A percentile compares a stretch with the other conserved stretches of the same genome.
phyloP scores from a whole-genome alignment of 139 green algal species.

The Picochlorum sp. region DNA sequence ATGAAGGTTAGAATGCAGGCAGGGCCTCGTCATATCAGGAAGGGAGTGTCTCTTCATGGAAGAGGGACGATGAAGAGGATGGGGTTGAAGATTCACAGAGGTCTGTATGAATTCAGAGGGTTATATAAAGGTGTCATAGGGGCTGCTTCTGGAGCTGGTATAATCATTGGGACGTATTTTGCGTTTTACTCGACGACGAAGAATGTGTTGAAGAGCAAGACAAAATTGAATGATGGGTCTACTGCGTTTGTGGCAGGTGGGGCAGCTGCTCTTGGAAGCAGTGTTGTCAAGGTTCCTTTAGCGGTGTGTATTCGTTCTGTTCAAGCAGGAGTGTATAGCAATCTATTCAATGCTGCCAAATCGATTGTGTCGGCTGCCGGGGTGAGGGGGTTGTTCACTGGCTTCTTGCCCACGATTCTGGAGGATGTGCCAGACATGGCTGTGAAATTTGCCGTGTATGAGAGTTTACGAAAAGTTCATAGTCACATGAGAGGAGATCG shows the following conservation, averaged over 20 bases:
- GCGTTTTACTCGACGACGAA: constrained; percentile 72
- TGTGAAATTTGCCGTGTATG: constrained; percentile 85
- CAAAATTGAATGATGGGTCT: constrained; percentile 35
- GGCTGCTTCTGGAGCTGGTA: constrained; percentile 80
- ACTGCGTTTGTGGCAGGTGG: constrained; percentile 67
- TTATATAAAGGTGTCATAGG: constrained; percentile 69
- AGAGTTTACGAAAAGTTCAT: constrained; percentile 62
- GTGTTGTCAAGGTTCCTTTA: constrained; percentile 79
- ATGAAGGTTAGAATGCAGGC: constrained; percentile 69
- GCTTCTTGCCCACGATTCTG: constrained; percentile 78
- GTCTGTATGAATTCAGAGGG: constrained; percentile 20
- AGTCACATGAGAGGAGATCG: not conserved
- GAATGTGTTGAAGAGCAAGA: constrained; percentile 36
- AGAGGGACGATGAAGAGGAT: not conserved
- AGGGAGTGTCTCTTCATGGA: too few species aligned
- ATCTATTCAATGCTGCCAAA: constrained; percentile 55
- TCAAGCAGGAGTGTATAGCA: constrained; percentile 77
- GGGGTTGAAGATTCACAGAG: not conserved
- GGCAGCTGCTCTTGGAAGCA: constrained; percentile 61
- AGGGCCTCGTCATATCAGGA: not conserved
- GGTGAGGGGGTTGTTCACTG: constrained; percentile 66
- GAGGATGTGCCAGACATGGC: constrained; percentile 91
- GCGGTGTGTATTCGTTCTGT: constrained; percentile 84
- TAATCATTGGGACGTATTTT: constrained; percentile 94
- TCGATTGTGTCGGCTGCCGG: constrained; percentile 58